phyloP scores from a whole-genome alignment of 495 filamentous ascomycete species.

The Podospora pseudoanserina region DNA sequence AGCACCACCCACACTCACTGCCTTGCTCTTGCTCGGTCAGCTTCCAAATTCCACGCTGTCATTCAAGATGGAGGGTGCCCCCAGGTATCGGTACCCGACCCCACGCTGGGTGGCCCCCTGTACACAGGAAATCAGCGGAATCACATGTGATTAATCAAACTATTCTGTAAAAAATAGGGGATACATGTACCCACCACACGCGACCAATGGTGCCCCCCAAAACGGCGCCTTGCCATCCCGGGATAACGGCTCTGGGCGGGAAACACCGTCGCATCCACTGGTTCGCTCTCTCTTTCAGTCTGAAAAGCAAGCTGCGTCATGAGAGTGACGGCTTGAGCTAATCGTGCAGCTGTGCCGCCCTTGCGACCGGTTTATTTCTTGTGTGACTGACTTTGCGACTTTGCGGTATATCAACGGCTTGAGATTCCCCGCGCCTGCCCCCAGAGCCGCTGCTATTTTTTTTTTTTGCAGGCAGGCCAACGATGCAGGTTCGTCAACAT shows the following conservation, averaged over 20 bases:
- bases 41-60: slow-evolving; percentile 36
- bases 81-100: slow-evolving; percentile 1
- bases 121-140: neutral
- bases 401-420: neutral
- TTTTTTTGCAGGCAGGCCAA: slow-evolving; percentile 12
- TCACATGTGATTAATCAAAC: neutral
- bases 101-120: neutral
- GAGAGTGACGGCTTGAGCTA: slow-evolving; percentile 20
- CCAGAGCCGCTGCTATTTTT: slow-evolving; percentile 4
- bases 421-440: slow-evolving; percentile 11
- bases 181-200: neutral
- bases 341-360: slow-evolving; percentile 15
- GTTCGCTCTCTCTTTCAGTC: slow-evolving; percentile 9
- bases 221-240: neutral
- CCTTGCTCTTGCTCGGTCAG: slow-evolving; percentile 8
- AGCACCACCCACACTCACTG: neutral
- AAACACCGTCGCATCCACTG: slow-evolving; percentile 1
- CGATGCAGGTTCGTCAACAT: slow-evolving; percentile 23
- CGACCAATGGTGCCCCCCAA: neutral
- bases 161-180: slow-evolving; percentile 1
- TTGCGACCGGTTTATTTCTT: neutral
- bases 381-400: slow-evolving; percentile 3
- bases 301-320: slow-evolving; percentile 25
- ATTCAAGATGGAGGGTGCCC: slow-evolving; percentile 13
- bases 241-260: slow-evolving; percentile 1